Conservation (phyloP, 2,329 filamentous ascomycete genomes). For the Bipolaris victoriae region DNA sequence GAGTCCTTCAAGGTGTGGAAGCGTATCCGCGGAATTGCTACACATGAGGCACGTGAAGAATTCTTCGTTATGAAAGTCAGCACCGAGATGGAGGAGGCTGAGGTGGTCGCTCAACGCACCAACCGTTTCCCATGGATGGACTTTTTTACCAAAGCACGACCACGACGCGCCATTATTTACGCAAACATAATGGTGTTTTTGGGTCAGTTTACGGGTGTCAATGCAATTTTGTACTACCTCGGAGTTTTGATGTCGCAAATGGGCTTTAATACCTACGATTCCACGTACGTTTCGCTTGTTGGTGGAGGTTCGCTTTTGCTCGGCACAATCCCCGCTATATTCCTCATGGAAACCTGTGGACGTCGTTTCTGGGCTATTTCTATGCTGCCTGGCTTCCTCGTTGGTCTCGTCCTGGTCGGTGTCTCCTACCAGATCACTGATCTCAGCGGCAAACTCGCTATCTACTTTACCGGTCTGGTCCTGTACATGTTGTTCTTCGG, state of each 20-base stretch:
- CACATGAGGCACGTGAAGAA: constrained; percentile 67
- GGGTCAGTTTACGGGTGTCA: constrained; percentile 74
- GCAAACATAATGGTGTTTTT: constrained; percentile 77
- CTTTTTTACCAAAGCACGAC: constrained; percentile 72
- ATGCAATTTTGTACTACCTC: constrained; percentile 63
- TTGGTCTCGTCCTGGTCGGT: constrained; percentile 71
- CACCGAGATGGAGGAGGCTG: constrained; percentile 62
- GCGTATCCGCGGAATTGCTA: constrained; percentile 68
- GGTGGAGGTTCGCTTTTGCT: constrained; percentile 71
- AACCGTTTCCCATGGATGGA: constrained; percentile 72
- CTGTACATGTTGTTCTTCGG: constrained; percentile 48
- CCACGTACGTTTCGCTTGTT: constrained; percentile 75
- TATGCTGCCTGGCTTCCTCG: constrained; percentile 74
- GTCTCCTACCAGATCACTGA: constrained; percentile 64
- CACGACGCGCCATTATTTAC: constrained; percentile 63
- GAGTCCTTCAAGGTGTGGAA: constrained; percentile 74
- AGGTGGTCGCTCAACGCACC: constrained; percentile 59
- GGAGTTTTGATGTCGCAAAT: constrained; percentile 68
- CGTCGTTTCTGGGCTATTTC: constrained; percentile 76
- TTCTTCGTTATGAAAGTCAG: constrained; percentile 74
- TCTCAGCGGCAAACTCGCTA: constrained; percentile 56
- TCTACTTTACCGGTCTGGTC: constrained; percentile 71
- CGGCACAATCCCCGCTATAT: constrained; percentile 70
- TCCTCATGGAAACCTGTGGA: constrained; percentile 75
- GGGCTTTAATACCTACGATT: constrained; percentile 66